These are phyloP conservation scores for Senna tora DNA, from an alignment of 306 rosid species.

Conservation along the genomic window DNA sequence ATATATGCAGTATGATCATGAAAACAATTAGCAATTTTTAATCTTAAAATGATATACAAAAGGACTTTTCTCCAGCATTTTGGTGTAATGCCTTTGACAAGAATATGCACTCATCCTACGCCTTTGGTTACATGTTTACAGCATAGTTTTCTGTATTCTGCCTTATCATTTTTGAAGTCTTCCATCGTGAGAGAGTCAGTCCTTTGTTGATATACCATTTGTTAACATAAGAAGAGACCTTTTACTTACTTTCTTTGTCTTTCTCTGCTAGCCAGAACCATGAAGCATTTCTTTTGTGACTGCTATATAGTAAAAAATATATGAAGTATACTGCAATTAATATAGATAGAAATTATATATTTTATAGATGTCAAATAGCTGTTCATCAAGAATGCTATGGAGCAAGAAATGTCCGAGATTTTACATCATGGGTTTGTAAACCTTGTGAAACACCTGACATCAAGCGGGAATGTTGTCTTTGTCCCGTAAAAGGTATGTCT, in stretches of 20 bases:
- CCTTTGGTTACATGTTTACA: conserved; percentile 3
- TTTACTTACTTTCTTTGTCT: conserved; percentile 12
- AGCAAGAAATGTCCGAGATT: conserved; percentile 80
- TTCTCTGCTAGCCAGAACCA: conserved; percentile 18
- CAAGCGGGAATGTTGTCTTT: conserved; percentile 88
- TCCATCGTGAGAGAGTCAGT: conserved; percentile 4
- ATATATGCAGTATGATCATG: conserved; percentile 10
- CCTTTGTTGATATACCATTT: conserved; percentile 7
- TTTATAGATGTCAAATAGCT: conserved; percentile 81
- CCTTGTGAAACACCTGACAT: conserved; percentile 86
- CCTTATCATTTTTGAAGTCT: conserved; percentile 3
- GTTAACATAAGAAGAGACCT: background rate
- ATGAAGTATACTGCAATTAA: conserved; percentile 24
- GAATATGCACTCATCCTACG: conserved; percentile 6
- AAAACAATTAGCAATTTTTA: conserved; percentile 7
- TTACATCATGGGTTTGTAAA: conserved; percentile 95
- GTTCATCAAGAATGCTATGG: conserved; percentile 98
- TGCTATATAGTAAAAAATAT: background rate
- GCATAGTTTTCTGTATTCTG: conserved; percentile 10
- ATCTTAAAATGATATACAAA: conserved; percentile 11
- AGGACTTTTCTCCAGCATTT: conserved; percentile 6
- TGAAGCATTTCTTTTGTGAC: conserved; percentile 20
- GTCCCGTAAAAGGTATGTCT: conserved; percentile 81
- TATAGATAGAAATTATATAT: conserved; percentile 25
- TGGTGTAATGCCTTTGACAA: background rate